These are phyloP conservation scores for Elaphomyces granulatus DNA, from an alignment of 495 filamentous ascomycete genomes.

Conservation along the genomic window DNA sequence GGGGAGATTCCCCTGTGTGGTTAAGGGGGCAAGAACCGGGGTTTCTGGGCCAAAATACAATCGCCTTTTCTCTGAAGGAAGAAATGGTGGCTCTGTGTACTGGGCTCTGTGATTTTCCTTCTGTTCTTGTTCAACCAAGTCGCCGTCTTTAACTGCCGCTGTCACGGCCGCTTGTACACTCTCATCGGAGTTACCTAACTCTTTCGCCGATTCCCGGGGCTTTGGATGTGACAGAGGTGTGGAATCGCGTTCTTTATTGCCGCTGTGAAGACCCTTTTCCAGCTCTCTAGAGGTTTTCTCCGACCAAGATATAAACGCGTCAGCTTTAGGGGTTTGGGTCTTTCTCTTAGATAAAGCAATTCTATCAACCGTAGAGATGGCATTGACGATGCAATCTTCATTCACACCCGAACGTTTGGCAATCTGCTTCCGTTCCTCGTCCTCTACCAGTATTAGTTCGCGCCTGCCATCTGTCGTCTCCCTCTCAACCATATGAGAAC, in stretches of 20 bases:
- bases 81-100: conserved; percentile 70
- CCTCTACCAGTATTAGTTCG: conserved; percentile 58
- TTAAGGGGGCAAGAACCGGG: conserved; percentile 73
- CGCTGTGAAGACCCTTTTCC: conserved; percentile 32
- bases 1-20: conserved; percentile 94
- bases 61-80: conserved; percentile 81
- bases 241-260: conserved; percentile 9
- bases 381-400: conserved; percentile 59
- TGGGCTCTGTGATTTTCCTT: conserved; percentile 57
- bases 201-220: too few species aligned
- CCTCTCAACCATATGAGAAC: conserved; percentile 65
- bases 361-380: conserved; percentile 50
- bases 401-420: conserved; percentile 22
- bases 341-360: conserved; percentile 53
- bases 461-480: conserved; percentile 60
- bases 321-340: conserved; percentile 51
- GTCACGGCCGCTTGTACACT: background rate
- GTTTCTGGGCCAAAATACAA: conserved; percentile 91
- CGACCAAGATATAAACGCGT: conserved; percentile 62
- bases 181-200: too few species aligned
- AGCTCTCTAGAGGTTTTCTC: conserved; percentile 42
- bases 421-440: conserved; percentile 34
- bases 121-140: conserved; percentile 24
- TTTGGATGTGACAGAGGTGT: conserved; percentile 4
- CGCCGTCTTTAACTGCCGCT: background rate